Evolutionary conservation across 2,329 filamentous ascomycete genomes (phyloP).

Genomic region (Colletotrichum truncatum): DNA sequence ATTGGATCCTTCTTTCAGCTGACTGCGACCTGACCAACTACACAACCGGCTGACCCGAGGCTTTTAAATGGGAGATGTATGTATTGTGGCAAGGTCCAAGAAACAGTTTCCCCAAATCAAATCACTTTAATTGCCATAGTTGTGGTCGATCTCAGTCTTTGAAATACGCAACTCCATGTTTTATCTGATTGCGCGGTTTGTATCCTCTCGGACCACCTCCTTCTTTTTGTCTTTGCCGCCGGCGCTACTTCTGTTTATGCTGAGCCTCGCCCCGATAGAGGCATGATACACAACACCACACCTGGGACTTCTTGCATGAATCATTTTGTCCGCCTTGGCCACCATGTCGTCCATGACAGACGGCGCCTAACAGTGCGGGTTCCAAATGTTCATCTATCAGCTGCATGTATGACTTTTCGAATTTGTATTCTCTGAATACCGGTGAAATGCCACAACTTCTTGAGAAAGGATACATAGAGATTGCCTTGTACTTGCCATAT

Average conservation of each 20-base stretch:
- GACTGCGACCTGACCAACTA: not conserved
- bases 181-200: conserved; percentile 12
- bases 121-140: not conserved
- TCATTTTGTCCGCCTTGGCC: not conserved
- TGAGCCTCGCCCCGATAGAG: conserved; percentile 26
- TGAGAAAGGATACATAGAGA: too few species aligned
- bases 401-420: too few species aligned
- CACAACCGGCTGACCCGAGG: not conserved
- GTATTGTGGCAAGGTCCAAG: not conserved
- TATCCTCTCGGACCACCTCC: conserved; percentile 15
- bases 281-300: conserved; percentile 12
- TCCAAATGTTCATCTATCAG: not conserved
- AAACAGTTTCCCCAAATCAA: not conserved
- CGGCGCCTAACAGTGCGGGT: too few species aligned
- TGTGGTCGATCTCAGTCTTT: not conserved
- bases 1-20: conserved; percentile 10
- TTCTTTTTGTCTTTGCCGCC: not conserved
- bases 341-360: not conserved
- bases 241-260: conserved; percentile 16
- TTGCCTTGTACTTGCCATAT: too few species aligned
- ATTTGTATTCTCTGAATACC: too few species aligned
- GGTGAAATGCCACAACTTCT: too few species aligned
- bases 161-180: not conserved
- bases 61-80: not conserved
- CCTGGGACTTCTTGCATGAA: not conserved